Percentiles rank a stretch among this genome's conserved stretches.
Evolutionary conservation across 2,329 filamentous ascomycete genomes (phyloP).

Genomic region (Blastomyces silverae): DNA sequence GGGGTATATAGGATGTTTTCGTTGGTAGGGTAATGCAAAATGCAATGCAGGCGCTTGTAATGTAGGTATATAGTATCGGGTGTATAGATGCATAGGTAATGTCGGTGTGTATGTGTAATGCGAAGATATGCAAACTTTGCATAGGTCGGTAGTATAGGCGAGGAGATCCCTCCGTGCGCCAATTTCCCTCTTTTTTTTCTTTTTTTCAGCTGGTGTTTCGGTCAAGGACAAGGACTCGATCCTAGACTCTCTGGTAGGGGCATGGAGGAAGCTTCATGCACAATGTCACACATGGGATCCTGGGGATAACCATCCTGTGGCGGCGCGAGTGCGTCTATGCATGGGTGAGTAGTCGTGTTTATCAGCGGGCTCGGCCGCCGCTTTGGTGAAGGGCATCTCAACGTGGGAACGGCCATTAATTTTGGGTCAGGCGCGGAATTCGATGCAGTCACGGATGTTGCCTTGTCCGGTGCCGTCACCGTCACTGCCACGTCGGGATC

Average conservation of each 20-base stretch:
- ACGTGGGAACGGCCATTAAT: neutral
- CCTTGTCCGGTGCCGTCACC: neutral
- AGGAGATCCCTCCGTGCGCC: neutral
- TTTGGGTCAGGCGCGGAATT: neutral
- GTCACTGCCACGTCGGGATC: neutral
- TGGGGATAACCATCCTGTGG: neutral
- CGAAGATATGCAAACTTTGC: neutral
- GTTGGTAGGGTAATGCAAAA: neutral
- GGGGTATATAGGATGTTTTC: no score
- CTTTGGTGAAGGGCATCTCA: neutral
- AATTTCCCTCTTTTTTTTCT: neutral
- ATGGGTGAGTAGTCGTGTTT: neutral
- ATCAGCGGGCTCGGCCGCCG: neutral
- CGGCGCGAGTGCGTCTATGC: neutral
- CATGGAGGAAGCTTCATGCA: conserved; percentile 9
- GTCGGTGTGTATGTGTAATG: neutral
- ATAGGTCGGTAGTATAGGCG: neutral
- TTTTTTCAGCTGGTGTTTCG: conserved; percentile 6
- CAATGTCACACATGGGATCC: conserved; percentile 6
- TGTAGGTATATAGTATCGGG: neutral
- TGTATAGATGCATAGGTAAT: neutral
- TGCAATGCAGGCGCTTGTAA: neutral
- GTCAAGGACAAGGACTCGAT: conserved; percentile 10
- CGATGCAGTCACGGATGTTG: neutral
- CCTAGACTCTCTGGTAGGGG: conserved; percentile 11